phyloP scores from a whole-genome alignment of 495 filamentous ascomycete species.

The Penicillium waksmanii region DNA sequence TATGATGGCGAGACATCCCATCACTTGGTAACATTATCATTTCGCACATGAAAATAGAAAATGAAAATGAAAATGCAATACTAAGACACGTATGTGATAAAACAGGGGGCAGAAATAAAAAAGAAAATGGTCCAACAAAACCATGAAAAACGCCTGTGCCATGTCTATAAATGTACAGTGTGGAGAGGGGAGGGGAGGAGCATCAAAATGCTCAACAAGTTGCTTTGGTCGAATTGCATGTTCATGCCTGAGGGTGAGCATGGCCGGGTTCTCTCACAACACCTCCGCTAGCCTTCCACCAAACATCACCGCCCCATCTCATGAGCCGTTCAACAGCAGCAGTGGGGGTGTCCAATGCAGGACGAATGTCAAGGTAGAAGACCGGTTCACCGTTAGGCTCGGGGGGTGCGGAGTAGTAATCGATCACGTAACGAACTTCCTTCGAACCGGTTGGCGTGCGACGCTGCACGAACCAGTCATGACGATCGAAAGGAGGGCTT shows the following conservation, averaged over 20 bases:
- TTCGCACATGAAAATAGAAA: background rate
- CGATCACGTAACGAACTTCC: slow-evolving; percentile 94
- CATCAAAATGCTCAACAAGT: slow-evolving; percentile 6
- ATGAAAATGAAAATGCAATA: slow-evolving; percentile 16
- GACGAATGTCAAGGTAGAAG: slow-evolving; percentile 96
- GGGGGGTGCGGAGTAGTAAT: slow-evolving; percentile 89
- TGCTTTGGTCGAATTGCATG: background rate
- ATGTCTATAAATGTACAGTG: slow-evolving; percentile 32
- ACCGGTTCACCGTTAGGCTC: slow-evolving; percentile 92
- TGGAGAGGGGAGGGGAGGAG: slow-evolving; percentile 42
- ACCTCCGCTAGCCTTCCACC: slow-evolving; percentile 87
- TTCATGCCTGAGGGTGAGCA: slow-evolving; percentile 21
- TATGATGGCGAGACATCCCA: no score
- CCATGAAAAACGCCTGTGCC: slow-evolving; percentile 31
- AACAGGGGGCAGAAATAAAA: slow-evolving; percentile 1
- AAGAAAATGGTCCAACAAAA: slow-evolving; percentile 12
- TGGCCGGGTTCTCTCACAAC: slow-evolving; percentile 47
- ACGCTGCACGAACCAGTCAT: slow-evolving; percentile 93
- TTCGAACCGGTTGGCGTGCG: slow-evolving; percentile 60
- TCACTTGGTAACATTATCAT: background rate
- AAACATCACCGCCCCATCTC: slow-evolving; percentile 91
- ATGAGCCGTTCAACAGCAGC: slow-evolving; percentile 81
- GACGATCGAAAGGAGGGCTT: slow-evolving; percentile 92
- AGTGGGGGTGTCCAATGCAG: slow-evolving; percentile 82
- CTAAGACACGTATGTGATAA: slow-evolving; percentile 9